These are phyloP conservation scores for Sequoiadendron giganteum DNA, from an alignment of 75 land plant species.

Conservation along the genomic window DNA sequence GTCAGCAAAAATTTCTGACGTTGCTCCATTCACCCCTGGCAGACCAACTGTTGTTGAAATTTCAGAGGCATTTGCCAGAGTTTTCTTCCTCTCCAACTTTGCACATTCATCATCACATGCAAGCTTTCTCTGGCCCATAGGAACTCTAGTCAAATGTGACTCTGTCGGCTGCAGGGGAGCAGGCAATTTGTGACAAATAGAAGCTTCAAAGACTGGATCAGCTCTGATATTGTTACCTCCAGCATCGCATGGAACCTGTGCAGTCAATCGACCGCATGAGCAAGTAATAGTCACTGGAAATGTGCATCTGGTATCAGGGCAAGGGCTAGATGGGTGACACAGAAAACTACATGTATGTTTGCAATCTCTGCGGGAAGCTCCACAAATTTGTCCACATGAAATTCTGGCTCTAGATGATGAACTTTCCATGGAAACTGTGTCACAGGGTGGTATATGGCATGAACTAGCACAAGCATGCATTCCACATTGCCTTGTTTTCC, in stretches of 20 bases:
- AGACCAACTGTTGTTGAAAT: conserved; percentile 60
- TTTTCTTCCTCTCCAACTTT: conserved; percentile 69
- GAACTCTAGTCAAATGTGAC: conserved; percentile 49
- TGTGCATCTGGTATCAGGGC: conserved; percentile 89
- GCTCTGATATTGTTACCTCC: conserved; percentile 44
- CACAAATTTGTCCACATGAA: conserved; percentile 92
- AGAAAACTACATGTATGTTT: conserved; percentile 78
- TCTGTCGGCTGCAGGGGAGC: conserved; percentile 74
- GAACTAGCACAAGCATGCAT: conserved; percentile 87
- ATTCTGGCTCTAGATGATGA: conserved; percentile 18
- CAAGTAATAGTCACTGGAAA: conserved; percentile 82
- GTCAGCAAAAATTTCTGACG: conserved; percentile 62
- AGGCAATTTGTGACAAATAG: conserved; percentile 61
- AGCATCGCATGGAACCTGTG: conserved; percentile 86
- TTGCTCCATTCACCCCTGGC: conserved; percentile 56
- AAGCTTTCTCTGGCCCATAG: conserved; percentile 87
- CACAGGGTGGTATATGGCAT: conserved; percentile 93
- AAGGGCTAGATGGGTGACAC: conserved; percentile 77
- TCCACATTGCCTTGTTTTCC: conserved; percentile 91
- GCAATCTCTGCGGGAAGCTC: conserved; percentile 94
- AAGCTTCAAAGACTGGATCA: conserved; percentile 64
- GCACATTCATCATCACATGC: conserved; percentile 91
- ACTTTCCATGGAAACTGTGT: conserved; percentile 18
- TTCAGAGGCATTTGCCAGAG: conserved; percentile 96
- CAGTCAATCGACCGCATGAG: conserved; percentile 78